Percentiles rank a stretch among this genome's conserved stretches.
Evolutionary conservation across 331 rosid species (phyloP).

Genomic region (Acacia pycnantha): DNA sequence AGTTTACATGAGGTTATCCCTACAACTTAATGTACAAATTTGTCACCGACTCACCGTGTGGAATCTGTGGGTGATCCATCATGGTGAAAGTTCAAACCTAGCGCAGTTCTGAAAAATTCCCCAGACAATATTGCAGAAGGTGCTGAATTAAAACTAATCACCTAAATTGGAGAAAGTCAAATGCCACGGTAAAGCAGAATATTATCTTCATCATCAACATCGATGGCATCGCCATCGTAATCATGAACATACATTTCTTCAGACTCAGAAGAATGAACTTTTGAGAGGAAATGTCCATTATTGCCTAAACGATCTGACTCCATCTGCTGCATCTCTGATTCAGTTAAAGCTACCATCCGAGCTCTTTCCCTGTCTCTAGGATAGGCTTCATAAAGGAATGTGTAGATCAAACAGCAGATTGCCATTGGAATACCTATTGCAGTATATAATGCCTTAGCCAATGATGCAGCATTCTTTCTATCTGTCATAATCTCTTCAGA

Average conservation of each 20-base stretch:
- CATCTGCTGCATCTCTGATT: constrained; percentile 67
- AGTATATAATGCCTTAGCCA: constrained; percentile 78
- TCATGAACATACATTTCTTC: constrained; percentile 37
- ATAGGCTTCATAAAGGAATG: constrained; percentile 76
- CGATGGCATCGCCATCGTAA: constrained; percentile 38
- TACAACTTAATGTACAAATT: not conserved
- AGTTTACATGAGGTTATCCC: not conserved
- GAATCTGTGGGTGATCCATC: not conserved
- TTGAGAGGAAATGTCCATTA: constrained; percentile 30
- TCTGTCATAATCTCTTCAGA: constrained; percentile 65
- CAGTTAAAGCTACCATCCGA: constrained; percentile 56
- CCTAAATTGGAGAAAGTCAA: constrained; percentile 34
- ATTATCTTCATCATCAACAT: constrained; percentile 50
- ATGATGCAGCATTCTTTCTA: constrained; percentile 73
- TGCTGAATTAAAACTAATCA: constrained; percentile 19
- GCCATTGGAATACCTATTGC: constrained; percentile 90
- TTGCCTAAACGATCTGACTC: constrained; percentile 39
- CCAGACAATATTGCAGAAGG: not conserved
- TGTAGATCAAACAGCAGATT: constrained; percentile 74
- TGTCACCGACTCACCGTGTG: not conserved
- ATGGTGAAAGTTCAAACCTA: not conserved
- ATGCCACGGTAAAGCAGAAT: constrained; percentile 47
- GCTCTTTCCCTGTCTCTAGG: constrained; percentile 88
- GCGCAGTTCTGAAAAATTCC: not conserved
- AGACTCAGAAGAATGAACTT: constrained; percentile 9